These are phyloP conservation scores for Metschnikowia drakensbergensis DNA, from an alignment of 805 yeast genomes.

Conservation along the genomic window DNA sequence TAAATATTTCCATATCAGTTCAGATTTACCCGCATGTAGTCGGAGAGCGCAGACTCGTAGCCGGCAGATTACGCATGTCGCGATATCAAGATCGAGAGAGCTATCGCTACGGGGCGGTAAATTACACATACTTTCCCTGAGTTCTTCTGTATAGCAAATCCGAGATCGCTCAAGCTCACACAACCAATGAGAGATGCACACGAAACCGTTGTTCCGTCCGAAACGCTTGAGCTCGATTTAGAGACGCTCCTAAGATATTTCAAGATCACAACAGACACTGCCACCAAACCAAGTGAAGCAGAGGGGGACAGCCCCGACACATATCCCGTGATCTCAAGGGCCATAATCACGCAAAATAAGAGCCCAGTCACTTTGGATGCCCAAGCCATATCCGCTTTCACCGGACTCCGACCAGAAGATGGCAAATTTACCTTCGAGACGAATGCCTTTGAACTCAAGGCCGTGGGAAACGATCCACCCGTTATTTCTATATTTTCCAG, in stretches of 20 bases:
- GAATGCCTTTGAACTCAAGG: slow-evolving; percentile 11
- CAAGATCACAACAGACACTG: not conserved
- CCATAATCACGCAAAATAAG: not conserved
- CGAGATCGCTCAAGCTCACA: not conserved
- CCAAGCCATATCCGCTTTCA: not conserved
- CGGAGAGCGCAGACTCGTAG: not conserved
- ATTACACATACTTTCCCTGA: not conserved
- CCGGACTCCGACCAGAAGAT: not conserved
- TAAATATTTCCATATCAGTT: not conserved
- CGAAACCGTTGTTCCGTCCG: slow-evolving; percentile 4
- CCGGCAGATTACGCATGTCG: not conserved
- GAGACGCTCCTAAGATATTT: slow-evolving; percentile 14
- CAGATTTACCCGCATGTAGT: not conserved
- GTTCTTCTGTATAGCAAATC: not conserved
- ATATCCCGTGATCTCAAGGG: slow-evolving; percentile 2
- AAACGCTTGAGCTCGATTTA: slow-evolving; percentile 16
- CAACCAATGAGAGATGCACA: not conserved
- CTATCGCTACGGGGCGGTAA: not conserved
- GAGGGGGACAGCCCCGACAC: not conserved
- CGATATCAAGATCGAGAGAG: not conserved
- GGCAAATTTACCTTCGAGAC: slow-evolving; percentile 6
- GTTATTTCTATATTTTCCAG: slow-evolving; percentile 9
- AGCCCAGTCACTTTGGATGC: not conserved
- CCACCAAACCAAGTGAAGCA: not conserved
- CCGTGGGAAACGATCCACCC: slow-evolving; percentile 6